A percentile compares a stretch with the other conserved stretches of the same genome.
Evolutionary conservation across 2,329 filamentous ascomycete species (phyloP).

Genomic region (Corynespora cassiicola): DNA sequence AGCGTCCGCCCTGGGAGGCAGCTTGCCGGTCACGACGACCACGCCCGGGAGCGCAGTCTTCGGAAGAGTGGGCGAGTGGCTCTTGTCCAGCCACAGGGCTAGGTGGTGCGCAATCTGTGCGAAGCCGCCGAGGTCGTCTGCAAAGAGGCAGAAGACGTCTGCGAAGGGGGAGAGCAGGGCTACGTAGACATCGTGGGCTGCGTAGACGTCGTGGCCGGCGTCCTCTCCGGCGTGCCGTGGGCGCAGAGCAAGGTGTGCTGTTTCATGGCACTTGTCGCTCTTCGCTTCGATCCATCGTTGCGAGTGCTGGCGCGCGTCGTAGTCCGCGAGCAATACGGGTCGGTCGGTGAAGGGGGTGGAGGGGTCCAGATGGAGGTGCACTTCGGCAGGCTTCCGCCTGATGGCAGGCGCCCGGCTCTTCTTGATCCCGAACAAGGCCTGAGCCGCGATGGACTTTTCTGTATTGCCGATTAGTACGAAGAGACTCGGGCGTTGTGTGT

Average conservation of each 20-base stretch:
- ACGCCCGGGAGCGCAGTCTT: constrained; percentile 22
- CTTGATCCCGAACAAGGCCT: too few relatives aligned
- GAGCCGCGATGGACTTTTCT: constrained; percentile 26
- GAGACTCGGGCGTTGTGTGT: constrained; percentile 11
- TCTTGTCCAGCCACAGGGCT: constrained; percentile 10
- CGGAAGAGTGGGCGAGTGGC: constrained; percentile 6
- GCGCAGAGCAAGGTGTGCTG: too few relatives aligned
- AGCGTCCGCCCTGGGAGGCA: constrained; percentile 15
- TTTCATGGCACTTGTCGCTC: too few relatives aligned
- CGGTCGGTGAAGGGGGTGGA: constrained; percentile 20
- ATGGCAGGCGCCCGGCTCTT: too few relatives aligned
- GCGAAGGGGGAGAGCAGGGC: constrained; percentile 26
- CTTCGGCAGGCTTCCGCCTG: too few relatives aligned
- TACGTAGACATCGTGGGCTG: too few relatives aligned
- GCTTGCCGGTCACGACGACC: constrained; percentile 30
- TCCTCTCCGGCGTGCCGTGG: too few relatives aligned
- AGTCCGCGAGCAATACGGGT: constrained; percentile 24
- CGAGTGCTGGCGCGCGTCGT: too few relatives aligned
- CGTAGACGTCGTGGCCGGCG: too few relatives aligned
- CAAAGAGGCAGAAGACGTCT: constrained; percentile 36
- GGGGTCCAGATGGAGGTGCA: constrained; percentile 25
- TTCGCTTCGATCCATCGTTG: too few relatives aligned
- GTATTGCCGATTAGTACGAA: constrained; percentile 18
- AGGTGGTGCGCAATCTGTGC: constrained; percentile 22
- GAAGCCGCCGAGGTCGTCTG: constrained; percentile 27